Evolutionary conservation across 371 early-diverging fungal species (phyloP).

Genomic region (Mortierella sp.): DNA sequence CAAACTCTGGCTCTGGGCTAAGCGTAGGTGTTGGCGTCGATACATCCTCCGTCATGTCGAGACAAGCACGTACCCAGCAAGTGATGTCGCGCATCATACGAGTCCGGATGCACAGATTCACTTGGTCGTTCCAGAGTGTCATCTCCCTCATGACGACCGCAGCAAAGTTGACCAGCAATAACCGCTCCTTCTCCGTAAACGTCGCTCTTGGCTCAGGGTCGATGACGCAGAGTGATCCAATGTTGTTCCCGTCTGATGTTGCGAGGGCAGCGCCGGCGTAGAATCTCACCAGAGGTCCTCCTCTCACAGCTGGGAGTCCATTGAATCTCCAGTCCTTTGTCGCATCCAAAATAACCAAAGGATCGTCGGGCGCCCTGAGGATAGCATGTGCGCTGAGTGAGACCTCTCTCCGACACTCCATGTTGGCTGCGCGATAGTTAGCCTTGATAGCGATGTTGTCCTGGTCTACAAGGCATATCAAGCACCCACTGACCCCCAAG

Average conservation of each 20-base stretch:
- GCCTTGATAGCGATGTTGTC: slow-evolving; percentile 47
- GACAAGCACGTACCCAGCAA: slow-evolving; percentile 45
- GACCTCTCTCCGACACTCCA: slow-evolving; percentile 34
- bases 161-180: slow-evolving; percentile 52
- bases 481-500: slow-evolving; percentile 38
- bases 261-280: slow-evolving; percentile 57
- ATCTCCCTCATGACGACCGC: slow-evolving; percentile 57
- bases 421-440: slow-evolving; percentile 10
- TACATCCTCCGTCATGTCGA: slow-evolving; percentile 19
- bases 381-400: slow-evolving; percentile 54
- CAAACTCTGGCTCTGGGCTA: background rate
- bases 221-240: slow-evolving; percentile 55
- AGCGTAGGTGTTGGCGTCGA: background rate
- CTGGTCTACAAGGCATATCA: slow-evolving; percentile 51
- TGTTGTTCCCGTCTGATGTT: slow-evolving; percentile 48
- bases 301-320: slow-evolving; percentile 41
- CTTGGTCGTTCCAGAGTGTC: slow-evolving; percentile 57
- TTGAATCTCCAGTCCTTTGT: slow-evolving; percentile 55
- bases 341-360: slow-evolving; percentile 53
- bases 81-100: slow-evolving; percentile 54
- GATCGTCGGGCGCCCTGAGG: slow-evolving; percentile 41
- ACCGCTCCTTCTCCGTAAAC: slow-evolving; percentile 37
- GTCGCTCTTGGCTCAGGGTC: slow-evolving; percentile 43
- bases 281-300: slow-evolving; percentile 40
- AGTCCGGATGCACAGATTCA: slow-evolving; percentile 48